Evolutionary conservation across 169 alveolate genomes (phyloP).

Genomic region (Eimeria praecox): DNA sequence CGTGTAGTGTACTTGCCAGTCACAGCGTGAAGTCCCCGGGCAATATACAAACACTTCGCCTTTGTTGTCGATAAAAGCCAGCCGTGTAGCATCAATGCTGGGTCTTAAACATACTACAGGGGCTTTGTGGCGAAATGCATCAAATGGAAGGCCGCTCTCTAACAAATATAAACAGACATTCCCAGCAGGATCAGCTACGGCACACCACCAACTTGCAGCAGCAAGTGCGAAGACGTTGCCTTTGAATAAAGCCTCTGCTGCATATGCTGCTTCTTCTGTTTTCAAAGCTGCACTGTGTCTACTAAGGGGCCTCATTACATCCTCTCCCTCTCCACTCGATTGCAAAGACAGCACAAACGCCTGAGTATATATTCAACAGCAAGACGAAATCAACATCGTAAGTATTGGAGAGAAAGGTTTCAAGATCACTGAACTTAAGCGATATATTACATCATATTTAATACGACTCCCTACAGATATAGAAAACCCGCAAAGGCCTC

Average conservation of each 20-base stretch:
- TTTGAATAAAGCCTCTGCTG: not conserved
- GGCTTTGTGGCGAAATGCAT: conserved; percentile 8
- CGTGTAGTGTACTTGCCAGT: not conserved
- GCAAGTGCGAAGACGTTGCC: not conserved
- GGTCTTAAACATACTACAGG: not conserved
- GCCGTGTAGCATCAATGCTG: conserved; percentile 1
- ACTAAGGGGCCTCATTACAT: not conserved
- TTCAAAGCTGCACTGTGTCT: not conserved
- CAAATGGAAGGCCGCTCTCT: conserved; percentile 11
- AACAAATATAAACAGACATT: not conserved
- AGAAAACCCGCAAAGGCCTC: not conserved
- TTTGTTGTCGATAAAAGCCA: conserved; percentile 27
- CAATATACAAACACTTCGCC: not conserved
- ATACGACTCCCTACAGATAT: no score
- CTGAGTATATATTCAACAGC: not conserved
- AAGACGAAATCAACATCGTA: no score
- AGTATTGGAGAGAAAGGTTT: no score
- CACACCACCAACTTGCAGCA: conserved; percentile 35
- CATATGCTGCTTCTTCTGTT: not conserved
- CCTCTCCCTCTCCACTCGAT: not conserved
- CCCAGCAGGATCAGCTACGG: conserved; percentile 17
- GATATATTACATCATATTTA: no score
- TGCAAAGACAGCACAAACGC: not conserved
- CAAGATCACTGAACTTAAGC: no score
- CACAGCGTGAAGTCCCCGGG: not conserved